Base-by-base conservation (phyloP, 176 grass and related monocot genomes). In the Luzula sylvatica region DNA sequence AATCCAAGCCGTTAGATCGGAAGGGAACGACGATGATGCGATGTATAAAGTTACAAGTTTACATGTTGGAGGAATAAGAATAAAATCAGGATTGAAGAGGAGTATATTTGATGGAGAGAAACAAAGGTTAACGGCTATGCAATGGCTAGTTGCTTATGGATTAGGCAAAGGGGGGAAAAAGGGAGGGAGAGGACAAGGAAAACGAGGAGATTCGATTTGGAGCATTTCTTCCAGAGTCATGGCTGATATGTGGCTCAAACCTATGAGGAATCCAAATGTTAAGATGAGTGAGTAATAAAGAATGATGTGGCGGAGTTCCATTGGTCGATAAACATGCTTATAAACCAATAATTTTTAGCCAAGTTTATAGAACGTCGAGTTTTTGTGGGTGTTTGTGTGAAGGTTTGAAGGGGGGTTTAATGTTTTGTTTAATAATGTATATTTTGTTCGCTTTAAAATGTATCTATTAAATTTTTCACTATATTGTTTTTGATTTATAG, bases 181-280 rank as follows among this genome's bases (percentile, higher is more conserved):
- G 81, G 69, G 65, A 27, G 23, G 17, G 35, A 20, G 42, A 1
- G 20, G 58, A 42, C 11, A 38, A 66, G 0, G 64, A 45, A 26
- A 86, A 82, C 9, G 67, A 1, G 43, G 73, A 2, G 85, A 90
- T 22, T 69, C 67, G 58, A 30, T 98, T 0, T 90, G 84, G 85
- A 90, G 92, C 65, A 82, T 90, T 66, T 87, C 92, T 56, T 87
- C 92, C 40, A 75, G 85, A 46, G 61, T 98, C 42, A 82, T 98
- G 78, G 92, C 92, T 19, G 92, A 87, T 32, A 98, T 98, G 81
- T 98, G 92, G 92, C 81, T 98, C 19, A 90, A 69, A 62, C 69
- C 85, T 25, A 62, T 80, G 67, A 75, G 92, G 48, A 98, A 98
- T 69, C 85, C 92, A 5, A 81, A 90, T 47, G 85, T 98, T 52